These are phyloP conservation scores for Peniophora sp. DNA, from an alignment of 1,284 basidiomycete species.

Conservation along the genomic window DNA sequence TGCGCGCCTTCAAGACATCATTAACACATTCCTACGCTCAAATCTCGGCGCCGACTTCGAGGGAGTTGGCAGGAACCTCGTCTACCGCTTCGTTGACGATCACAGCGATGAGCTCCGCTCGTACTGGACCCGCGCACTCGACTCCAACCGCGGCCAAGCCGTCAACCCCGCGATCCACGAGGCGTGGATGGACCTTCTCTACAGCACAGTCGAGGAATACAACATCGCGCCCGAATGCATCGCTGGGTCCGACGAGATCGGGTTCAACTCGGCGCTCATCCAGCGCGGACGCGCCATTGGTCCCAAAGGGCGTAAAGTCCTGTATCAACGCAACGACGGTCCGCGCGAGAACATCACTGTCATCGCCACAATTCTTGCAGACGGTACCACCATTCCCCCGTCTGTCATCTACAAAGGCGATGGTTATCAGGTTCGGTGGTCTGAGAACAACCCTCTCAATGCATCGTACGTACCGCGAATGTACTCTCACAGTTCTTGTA, in stretches of 20 bases:
- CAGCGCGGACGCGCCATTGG: conserved; percentile 5
- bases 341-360: conserved; percentile 30
- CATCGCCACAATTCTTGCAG: conserved; percentile 28
- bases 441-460: conserved; percentile 27
- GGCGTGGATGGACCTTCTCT: conserved; percentile 18
- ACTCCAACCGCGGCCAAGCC: conserved; percentile 22
- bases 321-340: conserved; percentile 24
- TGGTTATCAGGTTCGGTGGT: conserved; percentile 24
- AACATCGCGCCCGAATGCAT: conserved; percentile 9
- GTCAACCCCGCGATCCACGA: conserved; percentile 27
- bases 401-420: conserved; percentile 32
- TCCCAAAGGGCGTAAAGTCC: conserved; percentile 13
- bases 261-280: conserved; percentile 16
- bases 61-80: neutral
- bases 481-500: neutral
- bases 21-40: neutral
- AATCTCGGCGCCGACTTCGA: neutral
- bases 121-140: conserved; percentile 21
- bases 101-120: conserved; percentile 19
- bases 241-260: conserved; percentile 26
- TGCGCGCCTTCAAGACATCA: neutral
- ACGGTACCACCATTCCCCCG: conserved; percentile 22
- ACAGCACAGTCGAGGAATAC: conserved; percentile 12
- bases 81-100: neutral
- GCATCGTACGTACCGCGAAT: conserved; percentile 14